Percentiles rank a stretch among this genome's conserved stretches.
These are phyloP conservation scores for Hura crepitans DNA, from an alignment of 441 rosid species.

Conservation along the genomic window DNA sequence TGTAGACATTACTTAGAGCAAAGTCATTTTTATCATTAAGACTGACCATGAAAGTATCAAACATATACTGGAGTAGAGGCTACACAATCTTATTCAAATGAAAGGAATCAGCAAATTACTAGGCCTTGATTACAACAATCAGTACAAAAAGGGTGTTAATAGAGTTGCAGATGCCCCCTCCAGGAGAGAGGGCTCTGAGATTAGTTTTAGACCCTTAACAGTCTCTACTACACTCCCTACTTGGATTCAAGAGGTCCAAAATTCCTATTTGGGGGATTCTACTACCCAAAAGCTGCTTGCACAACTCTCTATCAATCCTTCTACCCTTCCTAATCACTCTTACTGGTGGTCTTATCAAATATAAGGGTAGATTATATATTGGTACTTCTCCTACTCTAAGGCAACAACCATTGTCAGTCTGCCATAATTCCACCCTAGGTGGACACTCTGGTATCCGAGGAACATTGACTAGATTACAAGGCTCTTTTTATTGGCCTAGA, in stretches of 20 bases:
- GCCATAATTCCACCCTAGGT: not conserved
- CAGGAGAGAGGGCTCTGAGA: not conserved
- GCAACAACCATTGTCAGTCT: not conserved
- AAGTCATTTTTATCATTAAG: not conserved
- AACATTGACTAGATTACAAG: no score
- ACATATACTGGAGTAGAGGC: not conserved
- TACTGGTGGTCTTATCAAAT: not conserved
- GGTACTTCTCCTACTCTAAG: not conserved
- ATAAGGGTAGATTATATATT: not conserved
- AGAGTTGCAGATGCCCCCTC: not conserved
- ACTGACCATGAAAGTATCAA: not conserved
- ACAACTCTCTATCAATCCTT: no score
- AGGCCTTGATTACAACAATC: not conserved
- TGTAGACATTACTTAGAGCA: not conserved
- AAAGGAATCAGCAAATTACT: not conserved
- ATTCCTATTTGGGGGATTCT: not conserved
- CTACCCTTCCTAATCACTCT: not conserved
- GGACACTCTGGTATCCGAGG: no score
- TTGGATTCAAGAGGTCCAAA: not conserved
- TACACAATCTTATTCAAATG: not conserved
- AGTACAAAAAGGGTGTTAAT: not conserved
- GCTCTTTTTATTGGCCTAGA: no score
- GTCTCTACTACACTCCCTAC: accelerated
- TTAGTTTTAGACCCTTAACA: no score
- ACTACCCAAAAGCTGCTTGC: not conserved